Evolutionary conservation across 2,329 filamentous ascomycete genomes (phyloP).

Genomic region (Stagonosporopsis tanaceti): DNA sequence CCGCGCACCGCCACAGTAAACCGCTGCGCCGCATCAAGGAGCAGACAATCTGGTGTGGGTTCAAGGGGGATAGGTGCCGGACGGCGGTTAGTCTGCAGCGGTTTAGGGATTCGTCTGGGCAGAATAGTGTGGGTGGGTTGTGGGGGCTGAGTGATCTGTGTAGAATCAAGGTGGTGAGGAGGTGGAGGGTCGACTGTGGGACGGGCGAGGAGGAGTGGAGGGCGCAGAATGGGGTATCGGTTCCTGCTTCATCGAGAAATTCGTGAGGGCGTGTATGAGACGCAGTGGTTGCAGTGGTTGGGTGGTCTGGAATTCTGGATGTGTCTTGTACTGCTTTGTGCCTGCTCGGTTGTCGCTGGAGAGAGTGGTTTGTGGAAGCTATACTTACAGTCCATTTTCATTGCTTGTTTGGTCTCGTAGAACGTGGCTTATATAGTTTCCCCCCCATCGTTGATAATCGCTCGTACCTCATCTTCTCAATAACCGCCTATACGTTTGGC

Average conservation of each 20-base stretch:
- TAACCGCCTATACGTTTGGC: neutral
- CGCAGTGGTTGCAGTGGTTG: too few relatives aligned
- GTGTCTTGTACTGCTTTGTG: too few relatives aligned
- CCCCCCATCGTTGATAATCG: too few relatives aligned
- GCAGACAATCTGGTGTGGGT: slow-evolving; percentile 2
- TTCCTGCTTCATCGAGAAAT: neutral
- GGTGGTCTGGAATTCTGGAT: too few relatives aligned
- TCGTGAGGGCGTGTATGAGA: neutral
- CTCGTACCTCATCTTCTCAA: neutral
- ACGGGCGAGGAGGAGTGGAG: slow-evolving; percentile 2
- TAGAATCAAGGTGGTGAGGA: slow-evolving; percentile 1
- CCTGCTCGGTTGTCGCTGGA: too few relatives aligned
- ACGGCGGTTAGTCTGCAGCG: neutral
- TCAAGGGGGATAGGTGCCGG: neutral
- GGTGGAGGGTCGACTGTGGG: slow-evolving; percentile 2
- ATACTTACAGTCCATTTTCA: neutral
- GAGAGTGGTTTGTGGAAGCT: neutral
- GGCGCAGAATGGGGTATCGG: neutral
- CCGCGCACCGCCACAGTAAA: neutral
- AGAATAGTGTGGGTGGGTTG: neutral
- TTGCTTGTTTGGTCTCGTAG: neutral
- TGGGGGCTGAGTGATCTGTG: slow-evolving; percentile 3
- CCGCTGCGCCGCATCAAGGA: neutral
- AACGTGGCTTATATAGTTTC: neutral
- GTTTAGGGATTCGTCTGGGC: neutral